Evolutionary conservation across 129 eudicot genomes (phyloP).

Genomic region (Escallonia herrerae): DNA sequence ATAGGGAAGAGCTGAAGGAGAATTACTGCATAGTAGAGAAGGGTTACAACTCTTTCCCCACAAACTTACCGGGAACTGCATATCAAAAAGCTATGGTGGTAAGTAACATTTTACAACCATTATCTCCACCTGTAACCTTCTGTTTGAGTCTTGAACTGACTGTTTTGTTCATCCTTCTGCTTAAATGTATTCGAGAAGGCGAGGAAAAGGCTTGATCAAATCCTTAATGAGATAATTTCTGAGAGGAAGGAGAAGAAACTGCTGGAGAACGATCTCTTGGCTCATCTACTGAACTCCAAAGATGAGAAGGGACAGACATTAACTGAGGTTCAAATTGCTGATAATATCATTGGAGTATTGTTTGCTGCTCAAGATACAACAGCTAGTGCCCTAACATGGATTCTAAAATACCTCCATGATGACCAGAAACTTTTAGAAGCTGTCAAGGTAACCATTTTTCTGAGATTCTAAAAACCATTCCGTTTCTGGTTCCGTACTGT

Average conservation of each 20-base stretch:
- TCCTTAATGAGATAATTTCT: constrained; percentile 41
- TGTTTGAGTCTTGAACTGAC: neutral
- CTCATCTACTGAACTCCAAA: constrained; percentile 58
- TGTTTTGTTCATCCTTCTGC: neutral
- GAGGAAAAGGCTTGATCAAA: constrained; percentile 51
- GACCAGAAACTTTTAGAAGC: constrained; percentile 56
- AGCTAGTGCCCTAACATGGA: constrained; percentile 86
- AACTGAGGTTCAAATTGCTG: constrained; percentile 62
- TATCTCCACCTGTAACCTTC: neutral
- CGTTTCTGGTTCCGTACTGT: constrained; percentile 1
- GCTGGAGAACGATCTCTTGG: constrained; percentile 45
- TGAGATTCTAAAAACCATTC: neutral
- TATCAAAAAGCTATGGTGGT: constrained; percentile 65
- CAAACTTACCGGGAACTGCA: constrained; percentile 74
- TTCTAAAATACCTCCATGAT: constrained; percentile 68
- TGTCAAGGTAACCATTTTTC: constrained; percentile 43
- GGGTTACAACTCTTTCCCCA: constrained; percentile 86
- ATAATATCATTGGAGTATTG: constrained; percentile 73
- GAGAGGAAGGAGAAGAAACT: constrained; percentile 49
- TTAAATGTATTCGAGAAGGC: constrained; percentile 34
- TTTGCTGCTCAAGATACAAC: constrained; percentile 98
- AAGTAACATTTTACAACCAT: constrained; percentile 13
- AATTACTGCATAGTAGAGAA: constrained; percentile 60
- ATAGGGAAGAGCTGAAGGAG: constrained; percentile 38
- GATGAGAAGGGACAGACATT: constrained; percentile 47